Conservation (phyloP, 108 stramenopile species). For the Schizochytrium sp. region DNA sequence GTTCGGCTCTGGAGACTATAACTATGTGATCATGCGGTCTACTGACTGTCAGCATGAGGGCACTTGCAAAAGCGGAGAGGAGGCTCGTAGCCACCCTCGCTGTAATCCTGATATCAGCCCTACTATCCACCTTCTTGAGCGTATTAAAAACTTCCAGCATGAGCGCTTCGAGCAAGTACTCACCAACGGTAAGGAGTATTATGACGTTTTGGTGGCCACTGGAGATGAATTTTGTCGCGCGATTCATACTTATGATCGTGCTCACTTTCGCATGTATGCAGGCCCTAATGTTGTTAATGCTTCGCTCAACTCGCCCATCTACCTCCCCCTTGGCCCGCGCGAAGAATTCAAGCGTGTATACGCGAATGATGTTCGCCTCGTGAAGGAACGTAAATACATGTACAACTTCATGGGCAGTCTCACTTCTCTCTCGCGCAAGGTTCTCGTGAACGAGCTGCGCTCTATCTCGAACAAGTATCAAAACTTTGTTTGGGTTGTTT, state of each 20-base stretch:
- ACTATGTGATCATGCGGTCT: conserved; percentile 57
- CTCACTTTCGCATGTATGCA: conserved; percentile 53
- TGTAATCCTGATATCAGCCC: conserved; percentile 25
- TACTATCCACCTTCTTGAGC: conserved; percentile 48
- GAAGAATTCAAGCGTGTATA: conserved; percentile 52
- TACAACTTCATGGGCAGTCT: conserved; percentile 54
- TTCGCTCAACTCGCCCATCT: conserved; percentile 3
- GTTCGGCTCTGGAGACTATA: conserved; percentile 44
- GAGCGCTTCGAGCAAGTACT: conserved; percentile 57
- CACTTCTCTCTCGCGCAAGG: conserved; percentile 7
- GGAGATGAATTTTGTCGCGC: conserved; percentile 54
- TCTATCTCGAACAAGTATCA: not conserved
- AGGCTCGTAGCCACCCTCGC: not conserved
- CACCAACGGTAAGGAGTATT: conserved; percentile 38
- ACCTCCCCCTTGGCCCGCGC: conserved; percentile 57
- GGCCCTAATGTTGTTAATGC: conserved; percentile 44
- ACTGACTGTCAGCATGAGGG: conserved; percentile 55
- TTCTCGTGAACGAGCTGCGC: conserved; percentile 19
- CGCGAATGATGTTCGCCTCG: conserved; percentile 37
- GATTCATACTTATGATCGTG: not conserved
- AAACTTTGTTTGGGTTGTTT: conserved; percentile 12
- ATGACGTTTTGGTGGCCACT: conserved; percentile 45
- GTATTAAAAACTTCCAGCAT: conserved; percentile 58
- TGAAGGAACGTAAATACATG: conserved; percentile 28
- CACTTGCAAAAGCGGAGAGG: not conserved